Percentiles rank a stretch among this genome's conserved stretches.
Conservation (phyloP, 2,329 filamentous ascomycete genomes). For the Lasiodiplodia sp. region DNA sequence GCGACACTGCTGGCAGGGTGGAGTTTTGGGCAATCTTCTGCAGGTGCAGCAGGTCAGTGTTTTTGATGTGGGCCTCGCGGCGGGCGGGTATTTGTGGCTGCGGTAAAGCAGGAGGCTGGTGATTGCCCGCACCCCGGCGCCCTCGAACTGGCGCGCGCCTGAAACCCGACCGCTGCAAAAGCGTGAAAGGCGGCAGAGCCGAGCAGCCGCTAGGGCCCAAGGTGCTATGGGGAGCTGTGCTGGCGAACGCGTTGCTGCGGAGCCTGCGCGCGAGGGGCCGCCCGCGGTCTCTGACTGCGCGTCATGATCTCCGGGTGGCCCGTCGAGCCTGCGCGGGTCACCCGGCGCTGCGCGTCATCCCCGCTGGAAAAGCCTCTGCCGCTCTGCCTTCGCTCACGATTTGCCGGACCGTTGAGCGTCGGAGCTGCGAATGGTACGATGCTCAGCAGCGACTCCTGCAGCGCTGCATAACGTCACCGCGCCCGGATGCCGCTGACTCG, state of each 20-base stretch:
- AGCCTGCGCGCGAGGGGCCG: not conserved
- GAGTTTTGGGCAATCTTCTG: slow-evolving; percentile 14
- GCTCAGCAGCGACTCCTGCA: not conserved
- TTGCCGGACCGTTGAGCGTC: slow-evolving; percentile 14
- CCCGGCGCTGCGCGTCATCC: slow-evolving; percentile 1
- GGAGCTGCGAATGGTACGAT: slow-evolving; percentile 18
- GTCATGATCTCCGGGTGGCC: not conserved
- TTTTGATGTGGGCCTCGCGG: slow-evolving; percentile 21
- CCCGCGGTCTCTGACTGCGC: not conserved
- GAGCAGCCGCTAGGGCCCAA: not conserved
- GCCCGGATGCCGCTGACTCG: slow-evolving; percentile 4
- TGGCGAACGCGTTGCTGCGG: slow-evolving; percentile 23
- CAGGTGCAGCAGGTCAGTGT: slow-evolving; percentile 19
- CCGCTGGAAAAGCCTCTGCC: not conserved
- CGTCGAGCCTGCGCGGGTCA: not conserved
- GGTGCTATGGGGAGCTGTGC: not conserved
- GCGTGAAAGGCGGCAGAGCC: not conserved
- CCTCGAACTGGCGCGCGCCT: slow-evolving; percentile 8
- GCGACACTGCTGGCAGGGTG: slow-evolving; percentile 23
- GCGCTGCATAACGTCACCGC: slow-evolving; percentile 19
- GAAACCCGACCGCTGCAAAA: slow-evolving; percentile 2
- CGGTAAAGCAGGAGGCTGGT: slow-evolving; percentile 25
- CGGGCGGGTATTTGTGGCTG: slow-evolving; percentile 24
- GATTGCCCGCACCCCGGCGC: slow-evolving; percentile 15
- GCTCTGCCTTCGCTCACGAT: slow-evolving; percentile 1